Evolutionary conservation across 2,329 filamentous ascomycete genomes (phyloP), one percentile per base, ranked within the genome.

Genomic region (Huntiella decipiens): DNA sequence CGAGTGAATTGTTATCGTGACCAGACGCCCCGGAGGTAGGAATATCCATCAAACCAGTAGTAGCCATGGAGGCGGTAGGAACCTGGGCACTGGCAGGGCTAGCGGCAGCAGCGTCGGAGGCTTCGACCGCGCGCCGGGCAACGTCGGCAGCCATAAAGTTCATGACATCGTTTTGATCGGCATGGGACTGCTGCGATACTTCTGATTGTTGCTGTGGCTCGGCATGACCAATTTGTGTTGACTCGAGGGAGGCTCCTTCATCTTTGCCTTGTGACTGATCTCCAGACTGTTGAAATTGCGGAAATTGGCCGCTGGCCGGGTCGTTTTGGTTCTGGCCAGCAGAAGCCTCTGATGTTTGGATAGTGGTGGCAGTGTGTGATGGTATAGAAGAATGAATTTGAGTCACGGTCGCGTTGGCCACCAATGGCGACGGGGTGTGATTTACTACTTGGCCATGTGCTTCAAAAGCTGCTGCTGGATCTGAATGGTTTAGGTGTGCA

Each of bases 1-100:
- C 68, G 65, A 42, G 48, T 61, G 62, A 50, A 62, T 60, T 33
- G 62, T 55, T 31, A 56, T 54, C 44, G 49, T 52, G 44, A 51
- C 54, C 48, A 45, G 57, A 52, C 43, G 54, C 47, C 11, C 53
- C 48, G 7, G 57, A 52, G 16, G 58, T 54, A 44, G 62, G 58
- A 46, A 63, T 62, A 19, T 61, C 56, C 12, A 45, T 37, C n/a
- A 46, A 41, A 12, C 36, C 37, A 11, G 22, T 8, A 13, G 44
- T 8, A 28, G 32, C 42, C 17, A 45, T 44, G 4, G 37, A 16
- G 12, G 41, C 37, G 13, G 42, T 45, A 13, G 43, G 28, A 8
- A 19, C 28, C 19, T 66, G 66, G 7, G 66, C 67, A 11, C 62
- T 15, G 5, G 15, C 37, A 5, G 16, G 16, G 15, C 32, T 19